Evolutionary conservation across 371 early-diverging fungal species (phyloP).

Genomic region (Mucor circinelloides): DNA sequence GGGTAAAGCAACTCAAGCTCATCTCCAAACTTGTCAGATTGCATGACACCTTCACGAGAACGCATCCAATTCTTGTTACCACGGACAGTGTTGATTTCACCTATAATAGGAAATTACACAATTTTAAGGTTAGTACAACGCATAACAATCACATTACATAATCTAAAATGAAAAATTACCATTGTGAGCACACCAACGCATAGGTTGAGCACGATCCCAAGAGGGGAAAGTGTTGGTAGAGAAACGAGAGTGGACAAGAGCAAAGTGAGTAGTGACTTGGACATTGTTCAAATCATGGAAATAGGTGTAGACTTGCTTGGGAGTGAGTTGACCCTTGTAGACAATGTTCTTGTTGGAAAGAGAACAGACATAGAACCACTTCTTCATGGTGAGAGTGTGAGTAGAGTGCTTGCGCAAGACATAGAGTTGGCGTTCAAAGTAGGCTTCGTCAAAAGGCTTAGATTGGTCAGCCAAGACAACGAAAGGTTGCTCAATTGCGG

Average conservation of each 20-base stretch:
- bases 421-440: constrained; percentile 88
- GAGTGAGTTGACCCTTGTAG: constrained; percentile 95
- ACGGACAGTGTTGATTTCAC: constrained; percentile 96
- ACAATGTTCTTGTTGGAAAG: constrained; percentile 90
- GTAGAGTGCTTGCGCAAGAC: constrained; percentile 89
- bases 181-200: constrained; percentile 97
- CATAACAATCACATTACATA: neutral
- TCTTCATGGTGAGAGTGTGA: constrained; percentile 74
- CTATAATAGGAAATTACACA: constrained; percentile 35
- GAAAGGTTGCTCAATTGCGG: constrained; percentile 94
- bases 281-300: constrained; percentile 87
- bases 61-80: constrained; percentile 99
- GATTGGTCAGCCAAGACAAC: constrained; percentile 55
- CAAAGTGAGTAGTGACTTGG: constrained; percentile 86
- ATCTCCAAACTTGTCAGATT: constrained; percentile 75
- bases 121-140: neutral
- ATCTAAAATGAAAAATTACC: constrained; percentile 49
- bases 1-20: constrained; percentile 88
- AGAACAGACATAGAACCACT: constrained; percentile 97
- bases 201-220: constrained; percentile 98
- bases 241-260: constrained; percentile 96
- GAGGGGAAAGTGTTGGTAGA: constrained; percentile 98
- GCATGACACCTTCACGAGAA: constrained; percentile 93
- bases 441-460: constrained; percentile 64
- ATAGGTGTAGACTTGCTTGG: constrained; percentile 92